Percentiles rank a stretch among this genome's conserved stretches.
Evolutionary conservation across 768 basidiomycete genomes (phyloP).

Genomic region (Tephrocybe rancida): DNA sequence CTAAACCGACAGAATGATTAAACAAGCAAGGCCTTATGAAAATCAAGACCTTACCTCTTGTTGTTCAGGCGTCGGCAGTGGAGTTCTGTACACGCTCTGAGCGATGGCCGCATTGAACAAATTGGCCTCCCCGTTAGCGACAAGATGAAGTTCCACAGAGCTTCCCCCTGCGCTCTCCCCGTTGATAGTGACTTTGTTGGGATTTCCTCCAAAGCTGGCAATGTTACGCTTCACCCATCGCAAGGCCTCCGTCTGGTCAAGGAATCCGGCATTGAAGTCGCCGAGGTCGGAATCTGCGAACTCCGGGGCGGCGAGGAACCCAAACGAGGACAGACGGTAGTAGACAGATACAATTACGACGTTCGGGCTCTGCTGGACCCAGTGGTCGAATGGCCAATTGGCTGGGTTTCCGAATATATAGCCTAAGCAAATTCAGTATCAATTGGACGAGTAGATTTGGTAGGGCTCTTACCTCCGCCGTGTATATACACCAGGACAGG

Average conservation of each 20-base stretch:
- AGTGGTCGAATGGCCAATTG: constrained; percentile 68
- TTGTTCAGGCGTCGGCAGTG: constrained; percentile 52
- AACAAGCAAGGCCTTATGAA: neutral
- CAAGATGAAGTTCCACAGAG: constrained; percentile 60
- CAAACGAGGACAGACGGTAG: constrained; percentile 64
- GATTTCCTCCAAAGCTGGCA: constrained; percentile 64
- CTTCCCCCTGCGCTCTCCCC: constrained; percentile 63
- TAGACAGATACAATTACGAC: constrained; percentile 69
- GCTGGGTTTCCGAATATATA: constrained; percentile 62
- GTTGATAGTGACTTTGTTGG: constrained; percentile 56
- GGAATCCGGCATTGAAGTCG: constrained; percentile 21
- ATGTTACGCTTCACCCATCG: constrained; percentile 69
- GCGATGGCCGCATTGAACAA: constrained; percentile 60
- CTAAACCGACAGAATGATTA: constrained; percentile 26
- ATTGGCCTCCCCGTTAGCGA: constrained; percentile 38
- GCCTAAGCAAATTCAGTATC: constrained; percentile 28
- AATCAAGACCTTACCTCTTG: constrained; percentile 41
- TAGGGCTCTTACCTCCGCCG: constrained; percentile 39
- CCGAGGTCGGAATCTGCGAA: constrained; percentile 39
- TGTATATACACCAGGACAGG: constrained; percentile 53
- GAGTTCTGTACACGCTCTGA: constrained; percentile 60
- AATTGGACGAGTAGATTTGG: neutral
- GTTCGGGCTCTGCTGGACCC: constrained; percentile 64
- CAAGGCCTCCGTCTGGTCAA: constrained; percentile 63
- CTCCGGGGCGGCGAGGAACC: constrained; percentile 58